A percentile compares a stretch with the other conserved stretches of the same genome.
These are phyloP conservation scores for Fusarium transvaalense DNA, from an alignment of 2,329 filamentous ascomycete genomes.

Conservation along the genomic window DNA sequence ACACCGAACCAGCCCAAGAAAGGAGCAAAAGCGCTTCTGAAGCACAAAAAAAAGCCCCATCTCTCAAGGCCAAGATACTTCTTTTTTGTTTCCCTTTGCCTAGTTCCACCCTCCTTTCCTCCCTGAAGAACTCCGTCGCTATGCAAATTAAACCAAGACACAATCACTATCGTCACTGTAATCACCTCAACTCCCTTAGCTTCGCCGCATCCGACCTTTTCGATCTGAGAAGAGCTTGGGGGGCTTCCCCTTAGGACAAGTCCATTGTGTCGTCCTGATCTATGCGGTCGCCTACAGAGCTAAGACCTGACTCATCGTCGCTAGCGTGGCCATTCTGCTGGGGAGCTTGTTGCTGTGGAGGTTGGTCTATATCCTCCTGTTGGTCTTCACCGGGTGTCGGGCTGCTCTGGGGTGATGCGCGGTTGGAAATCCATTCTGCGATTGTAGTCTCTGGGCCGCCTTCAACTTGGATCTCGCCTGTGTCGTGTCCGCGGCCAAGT, in stretches of 20 bases:
- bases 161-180: slow-evolving; percentile 3
- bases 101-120: slow-evolving; percentile 8
- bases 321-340: slow-evolving; percentile 45
- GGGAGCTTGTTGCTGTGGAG: slow-evolving; percentile 22
- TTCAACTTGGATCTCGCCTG: slow-evolving; percentile 80
- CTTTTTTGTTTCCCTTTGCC: slow-evolving; percentile 20
- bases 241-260: slow-evolving; percentile 50
- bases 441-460: slow-evolving; percentile 68
- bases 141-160: slow-evolving; percentile 43
- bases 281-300: slow-evolving; percentile 65
- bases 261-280: slow-evolving; percentile 63
- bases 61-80: slow-evolving; percentile 16
- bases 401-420: slow-evolving; percentile 37
- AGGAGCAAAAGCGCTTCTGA: slow-evolving; percentile 4
- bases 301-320: slow-evolving; percentile 65
- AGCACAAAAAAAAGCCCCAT: slow-evolving; percentile 4
- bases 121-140: slow-evolving; percentile 49
- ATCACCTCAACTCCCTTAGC: not conserved
- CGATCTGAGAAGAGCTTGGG: not conserved
- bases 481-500: slow-evolving; percentile 79
- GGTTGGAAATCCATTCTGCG: slow-evolving; percentile 54
- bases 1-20: slow-evolving; percentile 4
- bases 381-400: slow-evolving; percentile 22
- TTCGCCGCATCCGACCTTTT: not conserved
- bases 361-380: slow-evolving; percentile 13